Evolutionary conservation across 1,284 basidiomycete genomes (phyloP), one percentile per base, ranked within the genome.

Genomic region (Anthracocystis walkeri): DNA sequence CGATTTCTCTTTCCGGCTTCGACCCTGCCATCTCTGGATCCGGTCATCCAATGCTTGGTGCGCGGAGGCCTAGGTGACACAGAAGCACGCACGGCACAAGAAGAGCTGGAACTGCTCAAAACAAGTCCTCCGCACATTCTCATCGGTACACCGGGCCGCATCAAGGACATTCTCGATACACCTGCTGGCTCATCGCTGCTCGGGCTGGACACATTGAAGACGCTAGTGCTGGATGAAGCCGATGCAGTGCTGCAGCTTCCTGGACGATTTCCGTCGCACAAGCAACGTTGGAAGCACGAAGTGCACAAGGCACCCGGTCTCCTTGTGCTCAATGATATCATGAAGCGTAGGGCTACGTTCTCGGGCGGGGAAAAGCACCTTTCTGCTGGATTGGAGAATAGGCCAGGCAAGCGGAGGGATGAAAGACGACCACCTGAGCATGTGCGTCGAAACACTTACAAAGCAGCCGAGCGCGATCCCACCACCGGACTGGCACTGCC

Each of bases 221-320:
- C 82, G 21, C 65, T 85, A 2, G 82, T 80, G 11, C 54, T 83
- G 21, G 83, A 85, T 48, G 83, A 85, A 65, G 82, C 75, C 0
- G 83, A 85, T 58, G 81, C 78, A 4, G 58, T 85, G 29, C 72
- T 85, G 6, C 74, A 81, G 33, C 74, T 85, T 14, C 83, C 83
- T 8, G 77, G 79, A 1, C 73, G 80, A 33, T 83, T 84, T 42
- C 82, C 83, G 1, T 75, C 76, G 11, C 64, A 76, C 49, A 82
- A 81, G 61, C 75, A 78, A 42, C 65, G 72, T 7, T 84, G 82
- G 82, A 79, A 71, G 38, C 76, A 82, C 56, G 62, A 70, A n/a
- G 67, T 68, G 46, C 81, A 85, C 60, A 78, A 76, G 27, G 64
- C 82, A n/a, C 67, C 79, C 8, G 80, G 79, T 4, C 68, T 85